These are phyloP conservation scores for Starmerella potacharoeniae DNA, from an alignment of 805 yeast species.

Conservation along the genomic window DNA sequence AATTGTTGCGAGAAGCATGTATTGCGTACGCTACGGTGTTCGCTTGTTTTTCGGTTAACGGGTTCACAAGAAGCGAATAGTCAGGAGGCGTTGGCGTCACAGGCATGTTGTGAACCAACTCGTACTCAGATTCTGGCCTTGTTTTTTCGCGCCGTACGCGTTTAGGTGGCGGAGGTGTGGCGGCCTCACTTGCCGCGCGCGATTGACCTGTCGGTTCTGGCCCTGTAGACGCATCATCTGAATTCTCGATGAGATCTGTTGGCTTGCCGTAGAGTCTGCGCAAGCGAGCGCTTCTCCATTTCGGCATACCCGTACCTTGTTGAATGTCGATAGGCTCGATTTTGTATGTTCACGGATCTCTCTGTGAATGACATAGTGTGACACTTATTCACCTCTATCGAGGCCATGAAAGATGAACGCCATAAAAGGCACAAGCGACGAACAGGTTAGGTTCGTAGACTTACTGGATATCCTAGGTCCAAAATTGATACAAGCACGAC, in stretches of 20 bases:
- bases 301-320: not conserved
- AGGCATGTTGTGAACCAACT: constrained; percentile 34
- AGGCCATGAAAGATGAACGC: too few relatives aligned
- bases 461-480: too few relatives aligned
- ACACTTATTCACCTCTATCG: too few relatives aligned
- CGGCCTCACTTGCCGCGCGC: constrained; percentile 4
- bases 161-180: constrained; percentile 20
- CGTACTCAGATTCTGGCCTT: constrained; percentile 24
- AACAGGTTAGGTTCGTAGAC: too few relatives aligned
- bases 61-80: constrained; percentile 47
- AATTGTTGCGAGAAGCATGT: constrained; percentile 56
- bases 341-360: too few relatives aligned
- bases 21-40: constrained; percentile 41
- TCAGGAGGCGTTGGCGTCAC: constrained; percentile 56
- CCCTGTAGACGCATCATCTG: not conserved
- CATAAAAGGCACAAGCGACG: too few relatives aligned
- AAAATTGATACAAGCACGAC: too few relatives aligned
- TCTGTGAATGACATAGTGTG: too few relatives aligned
- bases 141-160: constrained; percentile 22
- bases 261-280: constrained; percentile 20
- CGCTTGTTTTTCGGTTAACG: constrained; percentile 60
- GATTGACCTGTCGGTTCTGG: not conserved
- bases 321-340: not conserved
- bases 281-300: constrained; percentile 18
- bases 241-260: constrained; percentile 13